phyloP scores from a whole-genome alignment of 768 basidiomycete genomes.

The Lyophyllum decastes region DNA sequence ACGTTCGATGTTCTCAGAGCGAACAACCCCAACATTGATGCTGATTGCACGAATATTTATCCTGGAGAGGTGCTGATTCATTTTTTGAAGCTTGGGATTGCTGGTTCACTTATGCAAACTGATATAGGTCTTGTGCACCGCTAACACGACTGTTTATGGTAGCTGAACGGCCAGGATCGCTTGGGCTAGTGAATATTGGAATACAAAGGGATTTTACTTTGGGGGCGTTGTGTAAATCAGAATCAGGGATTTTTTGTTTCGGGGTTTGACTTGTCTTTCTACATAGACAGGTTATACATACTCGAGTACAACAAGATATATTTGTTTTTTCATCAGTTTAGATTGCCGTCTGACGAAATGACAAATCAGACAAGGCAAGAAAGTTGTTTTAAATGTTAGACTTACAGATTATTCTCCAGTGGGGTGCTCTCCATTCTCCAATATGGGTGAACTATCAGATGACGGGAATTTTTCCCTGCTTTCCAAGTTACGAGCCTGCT shows the following conservation, averaged over 20 bases:
- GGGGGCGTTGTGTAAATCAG: not conserved
- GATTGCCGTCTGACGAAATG: not conserved
- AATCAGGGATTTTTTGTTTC: not conserved
- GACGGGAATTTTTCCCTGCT: no score
- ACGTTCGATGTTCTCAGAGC: conserved; percentile 44
- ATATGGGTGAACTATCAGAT: no score
- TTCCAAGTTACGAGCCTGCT: no score
- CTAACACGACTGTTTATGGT: conserved; percentile 5
- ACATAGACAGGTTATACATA: not conserved
- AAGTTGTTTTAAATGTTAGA: no score
- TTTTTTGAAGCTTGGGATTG: not conserved
- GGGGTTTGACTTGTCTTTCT: not conserved
- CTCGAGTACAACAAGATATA: no score
- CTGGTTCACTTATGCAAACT: not conserved
- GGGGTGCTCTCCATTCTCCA: no score
- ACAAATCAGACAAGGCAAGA: no score
- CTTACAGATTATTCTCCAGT: no score
- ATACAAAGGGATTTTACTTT: not conserved
- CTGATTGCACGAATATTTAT: conserved; percentile 55
- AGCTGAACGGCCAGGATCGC: not conserved
- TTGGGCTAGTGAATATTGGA: not conserved
- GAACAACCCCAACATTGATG: conserved; percentile 69
- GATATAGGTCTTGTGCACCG: conserved; percentile 13
- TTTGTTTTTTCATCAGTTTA: no score
- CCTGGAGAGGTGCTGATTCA: conserved; percentile 48